Conservation (phyloP, 768 basidiomycete species). For the Leccinum subtestaceum region DNA sequence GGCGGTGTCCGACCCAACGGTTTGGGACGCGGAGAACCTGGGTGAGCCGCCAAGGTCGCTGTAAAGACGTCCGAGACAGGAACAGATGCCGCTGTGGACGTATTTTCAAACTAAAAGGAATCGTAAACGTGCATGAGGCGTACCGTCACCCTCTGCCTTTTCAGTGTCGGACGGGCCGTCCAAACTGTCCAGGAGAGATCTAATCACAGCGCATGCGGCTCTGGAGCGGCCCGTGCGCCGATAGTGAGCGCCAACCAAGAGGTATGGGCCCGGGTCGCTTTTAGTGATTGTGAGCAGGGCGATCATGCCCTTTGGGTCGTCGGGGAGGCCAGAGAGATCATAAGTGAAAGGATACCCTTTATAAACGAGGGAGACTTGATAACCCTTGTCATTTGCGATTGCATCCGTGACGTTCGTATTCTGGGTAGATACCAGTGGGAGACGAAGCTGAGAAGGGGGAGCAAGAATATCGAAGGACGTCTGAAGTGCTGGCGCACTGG, state of each 20-base stretch:
- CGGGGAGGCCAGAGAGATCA: slow-evolving; percentile 28
- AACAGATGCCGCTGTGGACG: slow-evolving; percentile 9
- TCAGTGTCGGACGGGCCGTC: slow-evolving; percentile 9
- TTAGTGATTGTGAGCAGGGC: slow-evolving; percentile 26
- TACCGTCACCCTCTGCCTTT: slow-evolving; percentile 27
- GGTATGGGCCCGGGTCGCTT: slow-evolving; percentile 32
- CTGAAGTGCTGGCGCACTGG: slow-evolving; percentile 12
- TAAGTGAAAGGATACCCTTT: slow-evolving; percentile 30
- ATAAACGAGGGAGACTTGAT: slow-evolving; percentile 25
- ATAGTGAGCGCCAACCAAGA: slow-evolving; percentile 32
- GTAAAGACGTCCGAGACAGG: slow-evolving; percentile 10
- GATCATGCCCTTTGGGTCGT: slow-evolving; percentile 29
- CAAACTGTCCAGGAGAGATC: slow-evolving; percentile 22
- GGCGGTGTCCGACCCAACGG: slow-evolving; percentile 6
- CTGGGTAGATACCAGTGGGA: slow-evolving; percentile 14
- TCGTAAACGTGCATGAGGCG: slow-evolving; percentile 13
- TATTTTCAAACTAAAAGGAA: slow-evolving; percentile 16
- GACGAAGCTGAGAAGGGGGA: slow-evolving; percentile 8
- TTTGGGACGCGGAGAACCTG: slow-evolving; percentile 10
- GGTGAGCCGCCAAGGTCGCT: slow-evolving; percentile 5
- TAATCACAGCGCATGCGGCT: slow-evolving; percentile 29
- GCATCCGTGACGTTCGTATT: background rate
- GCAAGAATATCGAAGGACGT: slow-evolving; percentile 3
- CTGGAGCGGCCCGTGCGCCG: slow-evolving; percentile 32
- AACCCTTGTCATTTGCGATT: slow-evolving; percentile 4